Evolutionary conservation across 1,284 basidiomycete genomes (phyloP), one percentile per base, ranked within the genome.

Genomic region (Sporisorium scitamineum): DNA sequence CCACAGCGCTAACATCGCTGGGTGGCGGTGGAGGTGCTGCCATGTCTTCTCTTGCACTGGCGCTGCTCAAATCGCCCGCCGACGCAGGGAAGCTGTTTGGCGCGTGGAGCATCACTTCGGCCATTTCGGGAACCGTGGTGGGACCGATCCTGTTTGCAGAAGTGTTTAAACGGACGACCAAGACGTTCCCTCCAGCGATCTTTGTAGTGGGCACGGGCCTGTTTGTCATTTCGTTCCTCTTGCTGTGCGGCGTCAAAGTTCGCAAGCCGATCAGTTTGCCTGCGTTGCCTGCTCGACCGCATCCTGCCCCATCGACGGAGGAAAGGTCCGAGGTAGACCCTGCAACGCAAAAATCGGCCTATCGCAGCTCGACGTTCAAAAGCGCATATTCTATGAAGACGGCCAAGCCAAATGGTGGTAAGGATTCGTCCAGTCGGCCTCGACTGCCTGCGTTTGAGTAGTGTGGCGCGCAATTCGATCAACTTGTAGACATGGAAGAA

Each of bases 1-100:
- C 62, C 14, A 76, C 74, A 0, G 76, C 71, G 11, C 54, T 81
- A 20, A 73, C 77, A 0, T 50, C 77, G 27, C 50, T 84, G 13
- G 82, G 82, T 11, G 76, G 76, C 1, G 81, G 80, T 2, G 78
- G 79, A 0, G 75, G 80, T 39, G 72, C 83, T 5, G 82, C 84
- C n/a, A 73, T 84, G 61, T 78, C 76, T n/a, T 79, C 76, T n/a
- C 73, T 85, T 2, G 80, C 82, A 1, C 65, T 85, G 22, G 80
- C 83, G 8, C 55, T 84, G 45, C 67, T 84, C 42, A 65, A 72
- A 37, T 77, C 70, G 11, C 76, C 80, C 3, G 66, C 71, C 3
- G 79, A 84, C 29, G 80, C 84, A 4, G 84, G 83, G 7, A 81
- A 82, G 53, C 68, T 85, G 29, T 84, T 85, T 42, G 83, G 79